A percentile compares a stretch with the other conserved stretches of the same genome.
Evolutionary conservation across 805 yeast species (phyloP).

Genomic region (Metschnikowia orientalis): DNA sequence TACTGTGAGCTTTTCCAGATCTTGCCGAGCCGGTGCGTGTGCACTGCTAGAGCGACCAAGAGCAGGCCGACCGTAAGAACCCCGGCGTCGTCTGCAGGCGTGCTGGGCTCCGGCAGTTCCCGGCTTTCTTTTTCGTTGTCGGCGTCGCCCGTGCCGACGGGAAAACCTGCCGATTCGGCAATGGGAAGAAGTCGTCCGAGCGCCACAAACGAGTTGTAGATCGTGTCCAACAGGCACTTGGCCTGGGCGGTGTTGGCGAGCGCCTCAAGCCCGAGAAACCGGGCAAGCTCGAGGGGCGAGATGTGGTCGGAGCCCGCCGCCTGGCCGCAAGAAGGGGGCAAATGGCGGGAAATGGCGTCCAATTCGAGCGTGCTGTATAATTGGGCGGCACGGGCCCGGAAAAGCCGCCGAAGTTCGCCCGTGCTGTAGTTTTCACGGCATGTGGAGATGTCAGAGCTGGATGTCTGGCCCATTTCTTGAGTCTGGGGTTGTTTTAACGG

Average conservation of each 20-base stretch:
- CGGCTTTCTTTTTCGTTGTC: no score
- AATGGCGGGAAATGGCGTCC: constrained; percentile 4
- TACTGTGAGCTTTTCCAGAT: constrained; percentile 38
- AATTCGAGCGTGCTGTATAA: constrained; percentile 8
- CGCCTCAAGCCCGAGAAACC: constrained; percentile 1
- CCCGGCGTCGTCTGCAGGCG: neutral
- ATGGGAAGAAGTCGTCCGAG: no score
- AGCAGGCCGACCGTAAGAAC: constrained; percentile 35
- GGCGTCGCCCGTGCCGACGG: no score
- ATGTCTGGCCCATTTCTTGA: constrained; percentile 18
- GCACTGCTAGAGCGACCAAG: constrained; percentile 30
- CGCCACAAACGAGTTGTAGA: no score
- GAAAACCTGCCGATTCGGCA: no score
- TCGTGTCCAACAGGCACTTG: no score
- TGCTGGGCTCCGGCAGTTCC: no score
- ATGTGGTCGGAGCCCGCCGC: neutral
- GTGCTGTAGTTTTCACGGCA: neutral
- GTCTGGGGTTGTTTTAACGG: no score
- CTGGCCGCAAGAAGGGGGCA: neutral
- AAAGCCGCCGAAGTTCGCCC: constrained; percentile 1
- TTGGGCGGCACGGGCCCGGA: constrained; percentile 5
- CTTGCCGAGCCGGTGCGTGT: constrained; percentile 38
- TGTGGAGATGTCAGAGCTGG: constrained; percentile 10
- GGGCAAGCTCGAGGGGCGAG: neutral
- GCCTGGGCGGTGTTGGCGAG: neutral